phyloP scores from a whole-genome alignment of 192 early-diverging fungal genomes.

The Backusella luteola region DNA sequence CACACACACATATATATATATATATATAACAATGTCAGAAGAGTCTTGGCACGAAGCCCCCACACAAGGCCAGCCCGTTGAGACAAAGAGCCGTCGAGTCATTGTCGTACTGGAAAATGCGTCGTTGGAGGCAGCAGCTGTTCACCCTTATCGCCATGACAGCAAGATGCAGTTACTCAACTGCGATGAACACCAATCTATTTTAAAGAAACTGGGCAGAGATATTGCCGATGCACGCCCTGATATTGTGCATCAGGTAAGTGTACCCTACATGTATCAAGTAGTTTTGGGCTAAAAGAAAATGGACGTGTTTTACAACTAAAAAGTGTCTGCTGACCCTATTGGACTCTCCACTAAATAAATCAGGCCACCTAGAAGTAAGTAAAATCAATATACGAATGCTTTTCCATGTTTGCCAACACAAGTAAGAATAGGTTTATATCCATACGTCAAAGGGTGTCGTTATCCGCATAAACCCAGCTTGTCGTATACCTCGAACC shows the following conservation, averaged over 20 bases:
- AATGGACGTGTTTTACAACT: background rate
- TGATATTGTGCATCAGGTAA: slow-evolving; percentile 96
- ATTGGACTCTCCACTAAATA: slow-evolving; percentile 96
- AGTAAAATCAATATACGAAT: background rate
- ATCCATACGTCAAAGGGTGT: slow-evolving; percentile 92
- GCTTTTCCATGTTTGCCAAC: background rate
- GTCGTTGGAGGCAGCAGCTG: slow-evolving; percentile 86
- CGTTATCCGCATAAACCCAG: slow-evolving; percentile 94
- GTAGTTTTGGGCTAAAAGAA: background rate
- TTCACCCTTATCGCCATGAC: slow-evolving; percentile 67
- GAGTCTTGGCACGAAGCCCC: slow-evolving; percentile 13
- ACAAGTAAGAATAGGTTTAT: slow-evolving; percentile 62
- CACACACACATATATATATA: too few species aligned
- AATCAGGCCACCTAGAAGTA: slow-evolving; percentile 88
- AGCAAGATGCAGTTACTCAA: slow-evolving; percentile 89
- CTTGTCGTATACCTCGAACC: slow-evolving; percentile 96
- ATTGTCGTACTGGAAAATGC: slow-evolving; percentile 92
- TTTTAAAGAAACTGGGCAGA: slow-evolving; percentile 77
- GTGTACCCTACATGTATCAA: background rate
- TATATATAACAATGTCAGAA: slow-evolving; percentile 7
- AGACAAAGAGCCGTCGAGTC: slow-evolving; percentile 50
- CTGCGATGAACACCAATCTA: slow-evolving; percentile 93
- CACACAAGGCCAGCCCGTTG: background rate
- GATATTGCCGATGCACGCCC: slow-evolving; percentile 83
- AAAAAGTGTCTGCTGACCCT: slow-evolving; percentile 86